A percentile compares a stretch with the other conserved stretches of the same genome.
phyloP scores from a whole-genome alignment of 2,329 filamentous ascomycete species.

The Alternaria ventricosa region DNA sequence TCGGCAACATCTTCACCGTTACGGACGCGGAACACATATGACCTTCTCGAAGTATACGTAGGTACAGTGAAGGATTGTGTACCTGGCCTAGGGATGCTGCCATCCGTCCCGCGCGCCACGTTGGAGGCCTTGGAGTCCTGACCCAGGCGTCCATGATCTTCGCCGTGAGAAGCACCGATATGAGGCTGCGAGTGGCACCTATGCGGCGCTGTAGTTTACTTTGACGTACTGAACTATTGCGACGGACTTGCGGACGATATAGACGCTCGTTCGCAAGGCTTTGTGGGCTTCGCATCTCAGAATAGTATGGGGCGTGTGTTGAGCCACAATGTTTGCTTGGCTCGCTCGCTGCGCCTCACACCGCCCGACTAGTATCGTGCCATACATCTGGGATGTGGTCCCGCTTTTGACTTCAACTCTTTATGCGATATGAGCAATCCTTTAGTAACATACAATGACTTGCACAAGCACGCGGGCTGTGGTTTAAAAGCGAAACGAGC shows the following conservation, averaged over 20 bases:
- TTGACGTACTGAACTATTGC: not conserved
- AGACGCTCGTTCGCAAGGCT: not conserved
- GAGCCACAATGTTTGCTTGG: not conserved
- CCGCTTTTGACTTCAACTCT: not conserved
- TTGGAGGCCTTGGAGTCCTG: conserved; percentile 13
- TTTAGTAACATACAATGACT: not conserved
- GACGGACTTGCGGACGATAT: not conserved
- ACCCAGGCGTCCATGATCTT: not conserved
- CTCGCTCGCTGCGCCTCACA: not conserved
- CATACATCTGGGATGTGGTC: not conserved
- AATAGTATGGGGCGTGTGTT: not conserved
- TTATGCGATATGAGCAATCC: not conserved
- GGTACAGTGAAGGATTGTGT: not conserved
- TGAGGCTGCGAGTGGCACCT: not conserved
- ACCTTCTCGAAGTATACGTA: not conserved
- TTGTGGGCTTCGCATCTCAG: not conserved
- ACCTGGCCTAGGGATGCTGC: not conserved
- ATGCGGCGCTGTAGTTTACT: not conserved
- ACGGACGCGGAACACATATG: not conserved
- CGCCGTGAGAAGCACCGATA: not conserved
- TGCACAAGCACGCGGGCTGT: not conserved
- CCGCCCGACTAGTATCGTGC: not conserved
- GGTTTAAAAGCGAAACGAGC: not conserved
- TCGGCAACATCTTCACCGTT: not conserved
- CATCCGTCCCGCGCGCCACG: conserved; percentile 5